Base-by-base conservation (phyloP, 768 basidiomycete genomes). In the Erythrobasidium yunnanense region DNA sequence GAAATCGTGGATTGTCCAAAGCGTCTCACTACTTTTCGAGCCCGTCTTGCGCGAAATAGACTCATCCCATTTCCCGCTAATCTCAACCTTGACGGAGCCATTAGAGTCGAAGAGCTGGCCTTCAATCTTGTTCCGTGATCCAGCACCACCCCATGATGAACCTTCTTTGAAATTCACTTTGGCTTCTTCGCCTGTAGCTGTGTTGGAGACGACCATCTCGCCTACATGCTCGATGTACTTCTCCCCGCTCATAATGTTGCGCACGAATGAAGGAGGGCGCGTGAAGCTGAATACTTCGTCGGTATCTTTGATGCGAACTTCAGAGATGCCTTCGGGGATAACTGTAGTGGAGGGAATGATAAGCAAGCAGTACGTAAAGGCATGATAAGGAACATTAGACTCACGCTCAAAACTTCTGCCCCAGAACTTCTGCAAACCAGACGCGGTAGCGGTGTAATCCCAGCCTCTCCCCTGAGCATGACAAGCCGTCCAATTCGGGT, bases 41-140 rank as follows among this genome's bases (percentile, higher is more conserved):
- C 86, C 86, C 13, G 83, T 81, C 47, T 83, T 81, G 20, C 89
- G 62, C 91, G 84, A 34, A 91, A 83, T 72, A 46, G 52, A 46
- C 22, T 88, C 89, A 73, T 91, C 91, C 93, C 92, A 97, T 0
- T 88, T 81, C 1, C 92, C 92, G 0, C 88, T 89, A 47, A 96
- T 88, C 66, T 92, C 88, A 75, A 90, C 86, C 0, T 81, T 83
- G 22, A 84, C 78, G n/a, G 80, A 77, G 5, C 87, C 90, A 0
- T 78, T 71, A 2, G 82, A 75, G 72, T 88, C 85, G 65, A 81
- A 75, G 11, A 96, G 89, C 42, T 82, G 81, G 0, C 92, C 92
- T 0, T 85, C 86, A 72, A 97, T 89, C 76, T 97, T 92, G 73
- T 82, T 73, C 11, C 73, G 88, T 0, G 92, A 88, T 62, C 90